Conservation (phyloP, 352 stramenopile genomes). For the Globisporangium recalcitrans region DNA sequence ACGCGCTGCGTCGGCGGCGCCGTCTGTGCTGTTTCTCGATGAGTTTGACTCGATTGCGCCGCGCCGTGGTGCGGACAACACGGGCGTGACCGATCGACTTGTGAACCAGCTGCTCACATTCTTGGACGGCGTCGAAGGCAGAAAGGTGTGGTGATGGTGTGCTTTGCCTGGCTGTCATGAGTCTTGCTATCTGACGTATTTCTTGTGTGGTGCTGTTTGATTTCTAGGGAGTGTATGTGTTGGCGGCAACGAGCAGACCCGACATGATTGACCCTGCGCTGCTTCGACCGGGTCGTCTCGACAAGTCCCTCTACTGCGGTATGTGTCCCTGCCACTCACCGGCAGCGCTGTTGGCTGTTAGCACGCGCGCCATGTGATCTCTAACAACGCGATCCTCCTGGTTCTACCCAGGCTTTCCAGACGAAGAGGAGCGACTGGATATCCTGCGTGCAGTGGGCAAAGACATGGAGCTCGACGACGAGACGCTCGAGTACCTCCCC, state of each 20-base stretch:
- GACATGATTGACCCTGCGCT: constrained; percentile 96
- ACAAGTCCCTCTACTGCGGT: constrained; percentile 93
- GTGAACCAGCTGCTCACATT: constrained; percentile 98
- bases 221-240: constrained; percentile 86
- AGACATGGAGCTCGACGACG: constrained; percentile 68
- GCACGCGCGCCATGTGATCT: not conserved
- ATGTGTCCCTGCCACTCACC: not conserved
- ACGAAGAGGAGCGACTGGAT: constrained; percentile 67
- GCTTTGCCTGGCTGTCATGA: not conserved
- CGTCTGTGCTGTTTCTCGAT: constrained; percentile 80
- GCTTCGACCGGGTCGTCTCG: constrained; percentile 90
- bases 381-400: too few relatives aligned
- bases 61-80: constrained; percentile 90
- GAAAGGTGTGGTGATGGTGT: constrained; percentile 43
- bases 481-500: constrained; percentile 66
- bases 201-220: constrained; percentile 8
- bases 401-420: constrained; percentile 84
- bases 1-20: constrained; percentile 63
- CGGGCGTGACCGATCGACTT: constrained; percentile 94
- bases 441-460: constrained; percentile 73
- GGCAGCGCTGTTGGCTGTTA: not conserved
- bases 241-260: constrained; percentile 94
- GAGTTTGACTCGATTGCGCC: constrained; percentile 96
- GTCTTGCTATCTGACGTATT: not conserved
- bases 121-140: constrained; percentile 93